Evolutionary conservation across 2,329 filamentous ascomycete species (phyloP).

Genomic region (Monosporascus ibericus): DNA sequence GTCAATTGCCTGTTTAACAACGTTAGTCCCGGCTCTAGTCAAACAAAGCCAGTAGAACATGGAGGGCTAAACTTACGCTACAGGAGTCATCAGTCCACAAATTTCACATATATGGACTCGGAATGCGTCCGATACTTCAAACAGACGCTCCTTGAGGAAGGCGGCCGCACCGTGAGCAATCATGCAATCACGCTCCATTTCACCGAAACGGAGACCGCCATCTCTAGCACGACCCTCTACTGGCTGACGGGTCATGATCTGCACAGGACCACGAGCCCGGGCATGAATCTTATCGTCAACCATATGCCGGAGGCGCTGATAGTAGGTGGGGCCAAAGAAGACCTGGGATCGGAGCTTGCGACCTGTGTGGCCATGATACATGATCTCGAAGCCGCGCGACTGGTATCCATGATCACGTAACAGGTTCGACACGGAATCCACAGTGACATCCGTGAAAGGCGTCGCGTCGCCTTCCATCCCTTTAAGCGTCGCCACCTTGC

Average conservation of each 20-base stretch:
- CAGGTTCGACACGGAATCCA: conserved; percentile 83
- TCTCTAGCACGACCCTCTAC: conserved; percentile 98
- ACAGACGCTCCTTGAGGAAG: conserved; percentile 94
- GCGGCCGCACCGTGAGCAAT: conserved; percentile 97
- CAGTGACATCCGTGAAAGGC: conserved; percentile 95
- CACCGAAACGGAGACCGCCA: conserved; percentile 97
- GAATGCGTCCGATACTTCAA: conserved; percentile 97
- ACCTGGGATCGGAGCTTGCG: conserved; percentile 89
- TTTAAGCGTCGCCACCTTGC: conserved; percentile 88
- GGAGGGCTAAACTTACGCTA: conserved; percentile 67
- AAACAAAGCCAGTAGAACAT: conserved; percentile 1
- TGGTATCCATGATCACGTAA: conserved; percentile 90
- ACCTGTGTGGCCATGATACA: conserved; percentile 98
- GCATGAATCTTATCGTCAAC: conserved; percentile 99
- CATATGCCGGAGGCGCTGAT: conserved; percentile 98
- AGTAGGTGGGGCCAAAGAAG: conserved; percentile 97
- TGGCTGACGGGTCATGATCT: conserved; percentile 94
- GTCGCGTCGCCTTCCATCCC: conserved; percentile 96
- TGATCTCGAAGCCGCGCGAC: conserved; percentile 92
- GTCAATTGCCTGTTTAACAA: conserved; percentile 66
- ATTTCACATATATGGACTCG: conserved; percentile 98
- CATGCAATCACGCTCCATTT: conserved; percentile 99
- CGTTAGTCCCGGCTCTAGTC: conserved; percentile 26
- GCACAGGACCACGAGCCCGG: conserved; percentile 90
- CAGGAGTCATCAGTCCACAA: conserved; percentile 96